A percentile compares a stretch with the other conserved stretches of the same genome.
phyloP scores from a whole-genome alignment of 768 basidiomycete species.

The Boletus bicolor region DNA sequence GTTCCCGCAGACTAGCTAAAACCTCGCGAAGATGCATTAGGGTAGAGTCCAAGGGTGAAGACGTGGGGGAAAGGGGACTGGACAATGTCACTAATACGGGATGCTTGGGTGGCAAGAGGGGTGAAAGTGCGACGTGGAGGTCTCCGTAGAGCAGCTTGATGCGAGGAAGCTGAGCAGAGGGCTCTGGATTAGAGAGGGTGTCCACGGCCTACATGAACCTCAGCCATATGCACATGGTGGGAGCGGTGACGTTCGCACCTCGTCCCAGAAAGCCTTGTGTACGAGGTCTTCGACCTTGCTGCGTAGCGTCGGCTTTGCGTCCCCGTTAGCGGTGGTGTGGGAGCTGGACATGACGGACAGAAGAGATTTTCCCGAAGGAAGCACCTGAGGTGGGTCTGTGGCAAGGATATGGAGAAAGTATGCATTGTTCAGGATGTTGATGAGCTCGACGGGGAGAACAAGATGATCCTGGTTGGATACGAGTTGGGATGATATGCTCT shows the following conservation, averaged over 20 bases:
- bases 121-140: constrained; percentile 44
- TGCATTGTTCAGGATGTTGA: constrained; percentile 53
- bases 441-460: constrained; percentile 52
- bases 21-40: constrained; percentile 54
- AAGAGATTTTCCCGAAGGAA: constrained; percentile 73
- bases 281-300: constrained; percentile 46
- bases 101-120: constrained; percentile 59
- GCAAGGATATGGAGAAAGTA: constrained; percentile 70
- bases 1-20: constrained; percentile 47
- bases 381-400: constrained; percentile 52
- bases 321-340: constrained; percentile 13
- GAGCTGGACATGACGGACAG: constrained; percentile 54
- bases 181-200: constrained; percentile 53
- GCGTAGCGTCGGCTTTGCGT: constrained; percentile 36
- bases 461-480: constrained; percentile 21
- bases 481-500: constrained; percentile 14
- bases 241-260: constrained; percentile 42
- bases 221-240: constrained; percentile 12
- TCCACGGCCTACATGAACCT: constrained; percentile 47
- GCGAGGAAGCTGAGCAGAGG: constrained; percentile 57
- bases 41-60: constrained; percentile 60
- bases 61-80: constrained; percentile 62
- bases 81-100: constrained; percentile 49
- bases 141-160: constrained; percentile 57
- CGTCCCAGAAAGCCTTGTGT: constrained; percentile 72